Evolutionary conservation across 495 filamentous ascomycete genomes (phyloP), one percentile per base, ranked within the genome.

Genomic region (Trichocladium uniseriatum): DNA sequence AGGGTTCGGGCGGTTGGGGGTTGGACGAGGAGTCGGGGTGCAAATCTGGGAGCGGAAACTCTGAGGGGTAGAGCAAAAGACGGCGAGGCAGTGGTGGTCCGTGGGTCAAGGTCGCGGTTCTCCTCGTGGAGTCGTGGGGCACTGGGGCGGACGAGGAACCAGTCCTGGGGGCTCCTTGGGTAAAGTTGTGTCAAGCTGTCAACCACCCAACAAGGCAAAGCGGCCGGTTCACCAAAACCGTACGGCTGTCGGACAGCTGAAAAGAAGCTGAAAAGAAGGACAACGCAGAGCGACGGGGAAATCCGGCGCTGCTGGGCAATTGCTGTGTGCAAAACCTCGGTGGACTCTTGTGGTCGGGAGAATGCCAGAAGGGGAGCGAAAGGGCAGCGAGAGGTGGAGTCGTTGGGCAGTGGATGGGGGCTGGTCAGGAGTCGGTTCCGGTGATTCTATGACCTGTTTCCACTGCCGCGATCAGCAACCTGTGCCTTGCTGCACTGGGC

Each of bases 381-480:
- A n/a, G n/a, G n/a, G 45, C 22, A 31, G 37, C 28, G 27, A 24
- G 9, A 11, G 38, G 45, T 34, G 28, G 37, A 20, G 18, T 1
- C 19, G 21, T 31, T 15, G 45, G 36, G 36, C 37, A 34, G 31
- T 4, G 28, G 14, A 32, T 7, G 38, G 38, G 45, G 45, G 52
- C 43, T 53, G 59, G 52, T 56, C 56, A 57, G 56, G 54, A 55
- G 55, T 44, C 44, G 28, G 20, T 29, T 41, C 24, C 49, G n/a
- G n/a, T n/a, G n/a, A n/a, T n/a, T n/a, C 46, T 36, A 42, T 43
- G 55, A 45, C 54, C 57, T 52, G 57, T 57, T 62, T 64, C 50
- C 43, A 29, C 54, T 58, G 52, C 61, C 57, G 57, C 59, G 61
- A 62, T 62, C 61, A 62, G 61, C 59, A 52, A 56, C 43, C 48